Conservation (phyloP, 192 early-diverging fungal genomes). For the Linnemannia elongata region DNA sequence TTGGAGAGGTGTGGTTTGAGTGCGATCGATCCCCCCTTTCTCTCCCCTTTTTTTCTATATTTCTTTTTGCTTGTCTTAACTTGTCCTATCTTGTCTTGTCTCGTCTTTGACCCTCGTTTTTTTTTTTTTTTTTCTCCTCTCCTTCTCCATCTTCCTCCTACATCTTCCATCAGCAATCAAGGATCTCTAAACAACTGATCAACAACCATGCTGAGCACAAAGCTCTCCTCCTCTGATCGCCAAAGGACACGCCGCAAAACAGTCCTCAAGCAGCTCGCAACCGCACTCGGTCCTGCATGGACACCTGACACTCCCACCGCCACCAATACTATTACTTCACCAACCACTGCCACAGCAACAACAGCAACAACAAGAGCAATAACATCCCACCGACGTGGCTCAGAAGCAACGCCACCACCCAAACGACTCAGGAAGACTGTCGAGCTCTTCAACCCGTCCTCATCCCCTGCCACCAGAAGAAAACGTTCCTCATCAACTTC, state of each 20-base stretch:
- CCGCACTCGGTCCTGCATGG: conserved; percentile 44
- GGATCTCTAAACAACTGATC: not conserved
- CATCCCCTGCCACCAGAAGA: not conserved
- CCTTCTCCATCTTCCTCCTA: not conserved
- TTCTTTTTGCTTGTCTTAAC: not conserved
- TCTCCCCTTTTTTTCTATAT: not conserved
- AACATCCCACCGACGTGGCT: not conserved
- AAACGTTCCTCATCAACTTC: not conserved
- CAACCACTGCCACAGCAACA: not conserved
- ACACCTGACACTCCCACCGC: not conserved
- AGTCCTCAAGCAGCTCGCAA: conserved; percentile 24
- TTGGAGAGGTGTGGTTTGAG: too few relatives aligned
- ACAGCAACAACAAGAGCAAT: not conserved
- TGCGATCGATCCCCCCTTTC: not conserved
- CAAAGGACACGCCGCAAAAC: conserved; percentile 17
- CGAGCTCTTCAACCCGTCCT: not conserved
- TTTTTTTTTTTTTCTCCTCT: not conserved
- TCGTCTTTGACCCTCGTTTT: not conserved
- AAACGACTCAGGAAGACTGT: not conserved
- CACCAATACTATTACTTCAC: not conserved
- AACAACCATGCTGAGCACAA: conserved; percentile 11
- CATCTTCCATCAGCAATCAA: not conserved
- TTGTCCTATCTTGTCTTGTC: not conserved
- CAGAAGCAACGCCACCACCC: not conserved
- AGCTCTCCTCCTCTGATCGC: not conserved